Evolutionary conservation across 306 rosid genomes (phyloP), one percentile per base, ranked within the genome.

Genomic region (Glycine tomentella): DNA sequence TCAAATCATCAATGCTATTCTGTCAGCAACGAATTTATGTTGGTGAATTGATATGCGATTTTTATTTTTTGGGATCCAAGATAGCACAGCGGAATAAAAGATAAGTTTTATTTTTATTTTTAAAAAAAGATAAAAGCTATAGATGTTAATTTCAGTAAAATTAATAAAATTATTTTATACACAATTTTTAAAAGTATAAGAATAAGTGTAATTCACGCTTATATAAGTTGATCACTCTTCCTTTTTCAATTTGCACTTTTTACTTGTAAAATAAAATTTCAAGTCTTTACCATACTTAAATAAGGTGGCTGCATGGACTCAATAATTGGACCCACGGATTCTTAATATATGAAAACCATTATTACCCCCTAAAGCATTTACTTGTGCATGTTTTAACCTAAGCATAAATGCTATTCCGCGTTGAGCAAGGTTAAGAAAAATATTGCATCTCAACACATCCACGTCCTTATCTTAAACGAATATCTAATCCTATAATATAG

Each of bases 301-400:
- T 61, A 16, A 75, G 83, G 72, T 42, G 68, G 50, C 25, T 66
- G 65, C 72, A 48, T 77, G 51, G 78, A 69, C 50, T 49, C 74
- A 40, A 80, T 64, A 81, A 69, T 85, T 83, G 86, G 79, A 77
- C 59, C 86, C 74, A 51, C 55, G 13, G 7, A 76, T 50, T 72
- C 62, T 76, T 76, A 53, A 8, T 25, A 76, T 59, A 48, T 59
- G 81, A 59, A 76, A 75, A 76, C 63, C 13, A 84, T 71, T 34
- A 82, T 81, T 69, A 11, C 25, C 40, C 59, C 20, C 74, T 7
- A 63, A 14, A 11, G 49, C 74, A 48, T 14, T 75, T 42, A 53
- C 58, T 33, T 50, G 1, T 63, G 49, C 13, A 15, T 8, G 20
- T 38, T 76, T 70, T 69, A 59, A 51, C 80, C 8, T 36, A 36